Base-by-base conservation (phyloP, 2,329 filamentous ascomycete species). In the Ramularia collo-cygni region DNA sequence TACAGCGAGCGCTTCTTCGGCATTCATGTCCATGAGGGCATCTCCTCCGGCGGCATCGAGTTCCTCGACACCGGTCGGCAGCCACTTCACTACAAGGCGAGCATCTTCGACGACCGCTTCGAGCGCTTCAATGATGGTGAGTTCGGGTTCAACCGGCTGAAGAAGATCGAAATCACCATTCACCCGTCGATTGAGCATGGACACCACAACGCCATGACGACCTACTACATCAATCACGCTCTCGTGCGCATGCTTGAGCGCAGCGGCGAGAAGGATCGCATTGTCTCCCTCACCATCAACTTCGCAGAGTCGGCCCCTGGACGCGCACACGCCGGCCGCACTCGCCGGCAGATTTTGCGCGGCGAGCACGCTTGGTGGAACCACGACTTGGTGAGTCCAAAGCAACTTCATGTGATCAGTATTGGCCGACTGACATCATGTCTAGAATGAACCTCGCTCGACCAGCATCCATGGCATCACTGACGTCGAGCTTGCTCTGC, bases 1-100 rank as follows among this genome's bases (percentile, higher is more conserved):
- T 60, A 60, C 33, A 45, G 56, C 26, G 57, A 60, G 44, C 54
- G 53, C 40, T 38, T 35, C 13, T 58, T 57, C 44, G 43, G 46
- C 37, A 43, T 58, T 19, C 57, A 60, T 37, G 50, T 59, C 6
- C 55, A 60, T 30, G 50, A 55, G 35, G 56, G 55, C 14, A 36
- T 53, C 17, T 28, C 34, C 10, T 24, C 39, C 12, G 55, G 54
- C 8, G 57, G 58, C 14, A 47, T 59, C 38, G 58, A 61, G 35
- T 53, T 60, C 32, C 44, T 59, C 14, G 41, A 60, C 33, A 37
- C 48, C 12, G 56, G 58, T 8, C 50, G 54, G 26, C 57, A 61
- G 42, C 53, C 49, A 5, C 47, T 61, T 2, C 56, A 58, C 21
- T 59, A 56, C 37, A 44, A 43, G 15, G 41, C 42, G 17, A 26